Base-by-base conservation (phyloP, 495 filamentous ascomycete species). In the Chaetomium cochliodes region DNA sequence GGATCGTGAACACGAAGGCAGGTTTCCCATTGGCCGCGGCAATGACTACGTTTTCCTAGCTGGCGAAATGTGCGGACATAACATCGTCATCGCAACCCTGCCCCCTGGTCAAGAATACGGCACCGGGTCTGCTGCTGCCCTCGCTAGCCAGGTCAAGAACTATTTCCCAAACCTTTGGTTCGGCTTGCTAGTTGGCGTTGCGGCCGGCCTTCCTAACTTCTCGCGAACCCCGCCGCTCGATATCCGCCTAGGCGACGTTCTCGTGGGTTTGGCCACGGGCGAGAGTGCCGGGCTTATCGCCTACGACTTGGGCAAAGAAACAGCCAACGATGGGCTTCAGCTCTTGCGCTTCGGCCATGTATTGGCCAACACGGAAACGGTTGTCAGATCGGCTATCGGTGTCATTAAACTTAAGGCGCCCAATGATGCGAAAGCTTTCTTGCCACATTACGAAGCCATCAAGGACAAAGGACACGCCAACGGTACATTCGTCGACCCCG, bases 241-340 rank as follows among this genome's bases (percentile, higher is more conserved):
- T 50, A 50, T 50, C 47, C 20, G 20, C 22, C 47, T 50, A 7
- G 20, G 47, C 22, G 47, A 50, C 22, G 47, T 50, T 50, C 47
- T 50, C 12, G 20, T 50, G 12, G 47, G n/a, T 6, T 20, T 50
- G 22, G 20, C 20, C 20, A 20, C 22, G 12, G 47, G 47, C 20
- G 47, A 50, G 0, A 50, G 47, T 50, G 47, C 47, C n/a, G 47
- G 47, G 12, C 22, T 50, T 7, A 18, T 50, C 2, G 47, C 47
- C 47, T 50, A 50, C 12, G 47, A 50, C 47, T 50, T 50, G 20
- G 47, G 47, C 20, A 50, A 50, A 20, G n/a, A 50, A 8, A 50
- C 6, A 7, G 47, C 7, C n/a, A 50, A 23, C 3, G 47, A 50
- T 23, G 20, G 47, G n/a, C 12, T 50, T 6, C 20, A 50, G 20